Conservation (phyloP, 352 stramenopile genomes). For the Pythium vanterpoolii region DNA sequence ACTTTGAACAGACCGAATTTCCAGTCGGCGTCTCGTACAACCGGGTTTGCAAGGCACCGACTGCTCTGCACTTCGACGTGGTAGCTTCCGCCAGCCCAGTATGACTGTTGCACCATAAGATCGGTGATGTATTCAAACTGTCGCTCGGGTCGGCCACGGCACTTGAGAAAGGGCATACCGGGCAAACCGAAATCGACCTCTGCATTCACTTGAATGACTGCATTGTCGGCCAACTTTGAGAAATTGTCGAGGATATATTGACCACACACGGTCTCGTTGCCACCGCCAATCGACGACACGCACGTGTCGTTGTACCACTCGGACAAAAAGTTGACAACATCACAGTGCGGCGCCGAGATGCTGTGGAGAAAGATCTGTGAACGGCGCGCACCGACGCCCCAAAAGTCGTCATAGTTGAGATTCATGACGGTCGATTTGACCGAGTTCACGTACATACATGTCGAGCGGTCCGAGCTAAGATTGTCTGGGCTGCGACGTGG, state of each 20-base stretch:
- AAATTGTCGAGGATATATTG: conserved; percentile 33
- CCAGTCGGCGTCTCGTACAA: neutral
- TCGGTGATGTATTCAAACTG: conserved; percentile 36
- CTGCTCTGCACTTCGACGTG: conserved; percentile 33
- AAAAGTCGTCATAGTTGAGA: conserved; percentile 35
- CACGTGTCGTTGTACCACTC: conserved; percentile 24
- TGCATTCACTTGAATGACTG: conserved; percentile 20
- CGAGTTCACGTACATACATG: conserved; percentile 9
- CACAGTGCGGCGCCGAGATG: conserved; percentile 34
- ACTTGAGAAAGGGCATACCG: conserved; percentile 31
- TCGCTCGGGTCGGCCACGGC: conserved; percentile 16
- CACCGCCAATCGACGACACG: neutral
- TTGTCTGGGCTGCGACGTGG: conserved; percentile 20
- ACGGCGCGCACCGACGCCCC: conserved; percentile 23
- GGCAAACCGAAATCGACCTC: conserved; percentile 26
- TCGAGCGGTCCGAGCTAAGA: conserved; percentile 22
- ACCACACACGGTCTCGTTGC: conserved; percentile 22
- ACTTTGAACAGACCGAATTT: conserved; percentile 18
- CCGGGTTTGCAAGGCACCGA: conserved; percentile 14
- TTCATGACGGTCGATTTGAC: conserved; percentile 26
- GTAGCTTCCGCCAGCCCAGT: conserved; percentile 32
- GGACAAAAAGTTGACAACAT: conserved; percentile 29
- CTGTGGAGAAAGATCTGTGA: conserved; percentile 28
- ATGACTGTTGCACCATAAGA: conserved; percentile 29
- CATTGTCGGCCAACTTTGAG: conserved; percentile 12